A percentile compares a stretch with the other conserved stretches of the same genome.
Evolutionary conservation across 176 grass and related monocot species (phyloP).

Genomic region (Cymbopogon citratus): DNA sequence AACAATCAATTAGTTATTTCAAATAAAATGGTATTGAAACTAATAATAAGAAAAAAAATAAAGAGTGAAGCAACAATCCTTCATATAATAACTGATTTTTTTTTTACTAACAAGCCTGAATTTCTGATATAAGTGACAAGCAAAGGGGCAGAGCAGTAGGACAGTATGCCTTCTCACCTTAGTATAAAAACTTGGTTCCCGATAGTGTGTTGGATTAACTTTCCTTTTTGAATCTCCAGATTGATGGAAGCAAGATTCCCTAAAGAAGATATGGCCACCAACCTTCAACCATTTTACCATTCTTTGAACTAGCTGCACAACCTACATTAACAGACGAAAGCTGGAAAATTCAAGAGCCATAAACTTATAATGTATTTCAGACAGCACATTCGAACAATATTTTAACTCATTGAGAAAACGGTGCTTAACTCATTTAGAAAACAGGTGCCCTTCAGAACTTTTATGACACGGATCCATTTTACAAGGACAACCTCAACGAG

Average conservation of each 20-base stretch:
- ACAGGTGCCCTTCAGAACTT: neutral
- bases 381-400: neutral
- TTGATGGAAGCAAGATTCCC: slow-evolving; percentile 99
- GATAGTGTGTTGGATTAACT: slow-evolving; percentile 93
- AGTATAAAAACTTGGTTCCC: slow-evolving; percentile 89
- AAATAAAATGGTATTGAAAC: neutral
- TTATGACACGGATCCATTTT: neutral
- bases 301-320: slow-evolving; percentile 66
- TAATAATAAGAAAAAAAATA: neutral
- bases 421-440: neutral
- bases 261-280: slow-evolving; percentile 91
- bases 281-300: slow-evolving; percentile 93
- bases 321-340: slow-evolving; percentile 40
- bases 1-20: slow-evolving; percentile 2
- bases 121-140: neutral
- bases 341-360: neutral
- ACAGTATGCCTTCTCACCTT: slow-evolving; percentile 51
- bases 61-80: neutral
- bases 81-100: neutral
- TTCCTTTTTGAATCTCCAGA: slow-evolving; percentile 98
- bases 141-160: neutral
- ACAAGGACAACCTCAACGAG: neutral
- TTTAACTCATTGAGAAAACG: neutral
- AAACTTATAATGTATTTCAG: neutral
- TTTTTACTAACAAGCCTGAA: neutral